Conservation (phyloP, 176 grass and related monocot species). For the Musa troglodytarum region DNA sequence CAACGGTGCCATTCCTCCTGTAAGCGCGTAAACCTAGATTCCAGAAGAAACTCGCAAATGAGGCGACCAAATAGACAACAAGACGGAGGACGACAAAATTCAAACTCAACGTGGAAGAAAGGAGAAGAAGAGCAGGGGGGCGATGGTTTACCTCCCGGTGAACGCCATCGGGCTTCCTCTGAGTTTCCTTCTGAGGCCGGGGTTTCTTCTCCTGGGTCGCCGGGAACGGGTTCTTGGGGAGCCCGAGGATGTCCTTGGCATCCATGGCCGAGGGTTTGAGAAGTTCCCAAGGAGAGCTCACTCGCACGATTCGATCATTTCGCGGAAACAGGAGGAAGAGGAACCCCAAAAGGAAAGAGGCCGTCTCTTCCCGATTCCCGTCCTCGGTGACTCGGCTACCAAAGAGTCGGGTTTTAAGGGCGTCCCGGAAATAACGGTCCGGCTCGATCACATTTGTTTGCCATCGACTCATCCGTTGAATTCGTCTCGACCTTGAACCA, state of each 20-base stretch:
- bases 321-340: not conserved
- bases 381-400: no score
- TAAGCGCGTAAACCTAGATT: constrained; percentile 79
- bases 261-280: constrained; percentile 42
- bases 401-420: no score
- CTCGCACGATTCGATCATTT: not conserved
- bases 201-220: constrained; percentile 74
- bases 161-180: constrained; percentile 94
- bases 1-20: constrained; percentile 68
- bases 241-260: constrained; percentile 92
- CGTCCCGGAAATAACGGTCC: no score
- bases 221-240: constrained; percentile 66
- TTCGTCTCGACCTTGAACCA: no score
- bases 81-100: not conserved
- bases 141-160: constrained; percentile 50
- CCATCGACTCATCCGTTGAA: no score
- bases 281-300: constrained; percentile 20
- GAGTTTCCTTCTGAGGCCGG: constrained; percentile 73
- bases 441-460: no score
- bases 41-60: not conserved
- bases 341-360: no score
- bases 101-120: not conserved
- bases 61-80: not conserved
- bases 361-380: no score
- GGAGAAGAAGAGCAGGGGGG: not conserved